Conservation (phyloP, 208 protist species). For the Leishmania guyanensis region DNA sequence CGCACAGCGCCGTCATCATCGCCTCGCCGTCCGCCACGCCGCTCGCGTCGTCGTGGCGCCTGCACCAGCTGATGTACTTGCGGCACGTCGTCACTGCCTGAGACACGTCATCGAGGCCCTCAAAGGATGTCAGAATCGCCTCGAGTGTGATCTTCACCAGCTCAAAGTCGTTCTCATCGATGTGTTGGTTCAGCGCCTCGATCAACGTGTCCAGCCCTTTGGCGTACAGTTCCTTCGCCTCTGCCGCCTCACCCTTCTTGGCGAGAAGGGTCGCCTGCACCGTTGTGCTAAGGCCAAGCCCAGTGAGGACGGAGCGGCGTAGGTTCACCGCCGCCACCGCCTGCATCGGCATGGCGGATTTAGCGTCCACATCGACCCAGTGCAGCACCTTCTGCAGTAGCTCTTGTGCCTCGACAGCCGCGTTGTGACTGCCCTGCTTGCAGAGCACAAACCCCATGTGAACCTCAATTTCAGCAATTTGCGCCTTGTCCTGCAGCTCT, state of each 20-base stretch:
- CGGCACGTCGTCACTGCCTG: conserved; percentile 81
- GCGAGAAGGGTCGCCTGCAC: conserved; percentile 36
- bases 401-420: conserved; percentile 48
- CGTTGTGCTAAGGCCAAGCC: conserved; percentile 61
- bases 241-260: conserved; percentile 34
- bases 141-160: conserved; percentile 78
- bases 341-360: conserved; percentile 84
- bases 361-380: conserved; percentile 89
- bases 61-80: conserved; percentile 91
- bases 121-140: conserved; percentile 79
- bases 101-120: conserved; percentile 73
- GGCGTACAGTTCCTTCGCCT: conserved; percentile 66
- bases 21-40: conserved; percentile 65
- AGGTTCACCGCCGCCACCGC: conserved; percentile 86
- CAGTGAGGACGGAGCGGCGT: conserved; percentile 75
- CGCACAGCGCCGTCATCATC: conserved; percentile 62
- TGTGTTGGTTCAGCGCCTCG: conserved; percentile 82
- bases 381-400: conserved; percentile 70
- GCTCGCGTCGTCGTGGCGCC: conserved; percentile 64
- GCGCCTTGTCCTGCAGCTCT: conserved; percentile 68
- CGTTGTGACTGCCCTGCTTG: conserved; percentile 31
- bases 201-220: conserved; percentile 87
- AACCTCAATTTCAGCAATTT: conserved; percentile 76
- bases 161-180: conserved; percentile 82
- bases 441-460: conserved; percentile 75